Percentiles rank a stretch among this genome's conserved stretches.
phyloP scores from a whole-genome alignment of 2,329 filamentous ascomycete species.

The Paraconiothyrium sp. region DNA sequence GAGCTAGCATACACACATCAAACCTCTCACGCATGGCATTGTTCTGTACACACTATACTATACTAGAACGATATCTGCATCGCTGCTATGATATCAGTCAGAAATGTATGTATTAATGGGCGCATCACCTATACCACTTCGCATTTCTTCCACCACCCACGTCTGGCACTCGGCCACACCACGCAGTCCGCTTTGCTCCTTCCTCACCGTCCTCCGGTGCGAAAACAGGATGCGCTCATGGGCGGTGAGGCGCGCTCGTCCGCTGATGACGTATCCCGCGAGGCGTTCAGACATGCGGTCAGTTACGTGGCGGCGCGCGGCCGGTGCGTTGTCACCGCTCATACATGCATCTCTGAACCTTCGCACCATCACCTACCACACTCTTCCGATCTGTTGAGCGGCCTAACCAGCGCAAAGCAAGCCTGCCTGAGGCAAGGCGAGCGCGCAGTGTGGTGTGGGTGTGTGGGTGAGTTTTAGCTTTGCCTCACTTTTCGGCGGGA shows the following conservation, averaged over 20 bases:
- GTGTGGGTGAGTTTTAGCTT: conserved; percentile 1
- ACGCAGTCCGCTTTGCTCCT: background rate
- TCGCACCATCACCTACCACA: background rate
- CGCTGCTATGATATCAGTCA: background rate
- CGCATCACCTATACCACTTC: background rate
- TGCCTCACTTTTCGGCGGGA: conserved; percentile 12
- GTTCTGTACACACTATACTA: conserved; percentile 7
- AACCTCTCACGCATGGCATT: background rate
- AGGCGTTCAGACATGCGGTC: conserved; percentile 10
- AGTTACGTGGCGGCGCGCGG: conserved; percentile 12
- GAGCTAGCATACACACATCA: background rate
- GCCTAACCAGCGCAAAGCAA: background rate
- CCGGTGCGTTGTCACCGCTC: conserved; percentile 13
- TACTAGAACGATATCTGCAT: background rate
- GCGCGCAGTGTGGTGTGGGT: background rate
- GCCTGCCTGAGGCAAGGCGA: background rate
- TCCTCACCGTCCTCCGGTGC: background rate
- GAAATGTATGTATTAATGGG: background rate
- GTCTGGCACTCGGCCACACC: background rate
- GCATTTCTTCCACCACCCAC: background rate
- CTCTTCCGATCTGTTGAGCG: conserved; percentile 1
- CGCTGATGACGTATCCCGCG: conserved; percentile 12
- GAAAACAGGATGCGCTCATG: background rate
- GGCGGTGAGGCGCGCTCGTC: conserved; percentile 12
- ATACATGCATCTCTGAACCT: background rate